Percentiles rank a stretch among this genome's conserved stretches.
Conservation (phyloP, 2,329 filamentous ascomycete genomes). For the Penicillium sp. region DNA sequence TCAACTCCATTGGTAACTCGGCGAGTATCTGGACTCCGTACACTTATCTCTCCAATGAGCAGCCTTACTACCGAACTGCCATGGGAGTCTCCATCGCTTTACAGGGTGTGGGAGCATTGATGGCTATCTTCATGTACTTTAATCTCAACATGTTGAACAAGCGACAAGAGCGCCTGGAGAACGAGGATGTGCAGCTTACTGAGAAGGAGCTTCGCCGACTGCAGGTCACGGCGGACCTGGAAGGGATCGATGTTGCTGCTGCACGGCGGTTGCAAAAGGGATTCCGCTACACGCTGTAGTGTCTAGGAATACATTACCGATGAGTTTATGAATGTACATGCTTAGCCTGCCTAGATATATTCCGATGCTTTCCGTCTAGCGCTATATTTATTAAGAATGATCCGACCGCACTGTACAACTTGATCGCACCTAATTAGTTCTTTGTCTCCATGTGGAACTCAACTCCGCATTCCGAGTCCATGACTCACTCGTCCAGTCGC, state of each 20-base stretch:
- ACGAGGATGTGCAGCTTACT: slow-evolving; percentile 42
- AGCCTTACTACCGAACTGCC: slow-evolving; percentile 39
- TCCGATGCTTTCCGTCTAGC: not conserved
- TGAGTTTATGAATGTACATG: not conserved
- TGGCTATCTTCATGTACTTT: slow-evolving; percentile 36
- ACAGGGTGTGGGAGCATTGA: slow-evolving; percentile 33
- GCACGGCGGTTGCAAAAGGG: slow-evolving; percentile 51
- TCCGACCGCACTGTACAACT: too few species aligned
- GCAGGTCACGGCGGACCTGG: slow-evolving; percentile 48
- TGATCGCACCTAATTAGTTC: too few species aligned
- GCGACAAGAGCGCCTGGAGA: slow-evolving; percentile 47
- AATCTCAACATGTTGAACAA: slow-evolving; percentile 46
- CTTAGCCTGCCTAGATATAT: not conserved
- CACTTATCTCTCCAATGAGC: slow-evolving; percentile 41
- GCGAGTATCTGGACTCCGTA: slow-evolving; percentile 50
- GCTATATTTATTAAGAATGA: too few species aligned
- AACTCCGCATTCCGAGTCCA: too few species aligned
- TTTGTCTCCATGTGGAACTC: too few species aligned
- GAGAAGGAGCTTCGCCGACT: slow-evolving; percentile 46
- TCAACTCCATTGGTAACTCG: slow-evolving; percentile 51
- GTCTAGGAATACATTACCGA: not conserved
- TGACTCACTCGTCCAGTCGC: too few species aligned
- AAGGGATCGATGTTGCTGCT: slow-evolving; percentile 47
- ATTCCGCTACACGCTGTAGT: slow-evolving; percentile 48
- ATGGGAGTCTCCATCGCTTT: slow-evolving; percentile 42